A percentile compares a stretch with the other conserved stretches of the same genome.
Conservation (phyloP, 306 rosid species). For the Hippophae gyantsensis region DNA sequence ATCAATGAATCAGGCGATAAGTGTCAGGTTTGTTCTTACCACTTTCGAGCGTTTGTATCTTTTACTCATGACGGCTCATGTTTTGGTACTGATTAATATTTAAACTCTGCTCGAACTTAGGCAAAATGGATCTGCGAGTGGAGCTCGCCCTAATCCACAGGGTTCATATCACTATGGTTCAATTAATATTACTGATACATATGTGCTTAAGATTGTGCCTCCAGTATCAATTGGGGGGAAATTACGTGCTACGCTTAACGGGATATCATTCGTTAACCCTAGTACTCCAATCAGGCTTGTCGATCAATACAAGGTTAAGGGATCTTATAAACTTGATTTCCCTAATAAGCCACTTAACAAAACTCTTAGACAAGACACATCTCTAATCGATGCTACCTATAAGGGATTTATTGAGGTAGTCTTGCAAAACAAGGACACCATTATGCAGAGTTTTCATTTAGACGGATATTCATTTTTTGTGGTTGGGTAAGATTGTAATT, state of each 20-base stretch:
- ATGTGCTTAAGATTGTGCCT: conserved; percentile 42
- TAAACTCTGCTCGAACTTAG: conserved; percentile 22
- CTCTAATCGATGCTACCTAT: conserved; percentile 68
- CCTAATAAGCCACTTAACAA: conserved; percentile 55
- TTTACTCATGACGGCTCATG: neutral
- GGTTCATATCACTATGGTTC: conserved; percentile 78
- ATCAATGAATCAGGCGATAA: conserved; percentile 73
- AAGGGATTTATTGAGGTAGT: conserved; percentile 77
- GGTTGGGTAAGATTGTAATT: conserved; percentile 49
- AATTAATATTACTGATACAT: conserved; percentile 74
- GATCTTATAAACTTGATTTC: conserved; percentile 73
- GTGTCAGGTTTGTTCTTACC: conserved; percentile 53
- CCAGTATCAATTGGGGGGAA: conserved; percentile 28
- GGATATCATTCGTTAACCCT: conserved; percentile 73
- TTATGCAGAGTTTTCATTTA: conserved; percentile 57
- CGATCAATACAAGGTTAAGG: conserved; percentile 50
- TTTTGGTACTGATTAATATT: neutral
- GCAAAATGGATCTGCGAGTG: conserved; percentile 80
- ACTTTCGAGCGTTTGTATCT: neutral
- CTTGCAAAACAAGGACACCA: conserved; percentile 70
- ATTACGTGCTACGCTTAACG: conserved; percentile 55
- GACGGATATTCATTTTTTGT: conserved; percentile 79
- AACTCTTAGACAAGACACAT: conserved; percentile 45
- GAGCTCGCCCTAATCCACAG: conserved; percentile 95
- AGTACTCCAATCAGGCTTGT: conserved; percentile 71